Evolutionary conservation across 345 rosid genomes (phyloP).

Genomic region (Combretum micranthum): DNA sequence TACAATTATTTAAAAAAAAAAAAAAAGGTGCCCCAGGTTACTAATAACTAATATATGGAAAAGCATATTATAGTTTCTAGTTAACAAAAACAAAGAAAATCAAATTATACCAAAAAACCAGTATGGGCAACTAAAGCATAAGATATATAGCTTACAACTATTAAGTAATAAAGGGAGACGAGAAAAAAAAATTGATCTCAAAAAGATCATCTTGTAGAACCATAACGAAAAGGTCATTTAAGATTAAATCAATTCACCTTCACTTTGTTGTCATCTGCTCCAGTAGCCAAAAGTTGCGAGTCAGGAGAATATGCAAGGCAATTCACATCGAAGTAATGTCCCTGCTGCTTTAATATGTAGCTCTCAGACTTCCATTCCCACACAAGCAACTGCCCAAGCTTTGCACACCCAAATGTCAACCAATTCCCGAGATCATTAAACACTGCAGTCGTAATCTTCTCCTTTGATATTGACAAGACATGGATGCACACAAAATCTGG

Average conservation of each 20-base stretch:
- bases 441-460: slow-evolving; percentile 77
- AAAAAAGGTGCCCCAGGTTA: too few relatives aligned
- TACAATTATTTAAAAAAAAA: too few relatives aligned
- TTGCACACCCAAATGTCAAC: slow-evolving; percentile 92
- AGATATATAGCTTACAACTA: too few relatives aligned
- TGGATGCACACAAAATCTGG: slow-evolving; percentile 91
- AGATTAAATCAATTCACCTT: slow-evolving; percentile 38
- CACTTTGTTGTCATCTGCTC: slow-evolving; percentile 97
- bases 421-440: slow-evolving; percentile 90
- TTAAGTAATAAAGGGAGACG: too few relatives aligned
- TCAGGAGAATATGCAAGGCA: slow-evolving; percentile 88
- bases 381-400: slow-evolving; percentile 85
- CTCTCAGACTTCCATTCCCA: slow-evolving; percentile 99
- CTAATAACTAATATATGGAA: too few relatives aligned
- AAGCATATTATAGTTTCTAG: too few relatives aligned
- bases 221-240: too few relatives aligned
- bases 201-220: background rate
- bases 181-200: background rate
- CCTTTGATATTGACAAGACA: slow-evolving; percentile 71
- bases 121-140: too few relatives aligned
- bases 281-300: slow-evolving; percentile 91
- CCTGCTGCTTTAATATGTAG: slow-evolving; percentile 94
- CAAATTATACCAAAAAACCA: too few relatives aligned
- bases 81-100: too few relatives aligned
- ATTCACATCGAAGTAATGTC: slow-evolving; percentile 93